Percentiles rank a stretch among this genome's conserved stretches.
Evolutionary conservation across 2,329 filamentous ascomycete genomes (phyloP).

Genomic region (Colletotrichum spinosum): DNA sequence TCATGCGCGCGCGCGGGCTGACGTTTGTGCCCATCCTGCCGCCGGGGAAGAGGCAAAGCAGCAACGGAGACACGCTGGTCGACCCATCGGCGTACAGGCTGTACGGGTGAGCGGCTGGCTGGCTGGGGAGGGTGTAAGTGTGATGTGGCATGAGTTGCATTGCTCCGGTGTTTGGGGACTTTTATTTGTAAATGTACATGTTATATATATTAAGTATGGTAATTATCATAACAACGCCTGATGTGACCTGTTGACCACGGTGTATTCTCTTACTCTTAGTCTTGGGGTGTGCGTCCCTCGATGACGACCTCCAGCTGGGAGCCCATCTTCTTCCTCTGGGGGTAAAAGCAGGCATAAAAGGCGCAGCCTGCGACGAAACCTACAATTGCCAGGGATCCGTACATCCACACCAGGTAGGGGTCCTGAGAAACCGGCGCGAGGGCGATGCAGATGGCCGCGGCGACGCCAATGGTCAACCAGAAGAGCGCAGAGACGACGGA

Average conservation of each 20-base stretch:
- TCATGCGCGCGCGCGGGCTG: not conserved
- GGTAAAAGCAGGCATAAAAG: conserved; percentile 56
- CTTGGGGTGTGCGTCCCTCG: not conserved
- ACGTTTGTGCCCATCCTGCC: conserved; percentile 11
- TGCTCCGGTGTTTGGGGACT: not conserved
- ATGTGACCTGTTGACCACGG: not conserved
- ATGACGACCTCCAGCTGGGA: conserved; percentile 1
- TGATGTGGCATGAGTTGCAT: conserved; percentile 7
- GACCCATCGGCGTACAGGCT: not conserved
- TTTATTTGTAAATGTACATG: not conserved
- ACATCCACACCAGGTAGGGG: conserved; percentile 76
- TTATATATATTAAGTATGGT: conserved; percentile 13
- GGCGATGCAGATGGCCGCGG: conserved; percentile 56
- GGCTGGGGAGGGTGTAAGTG: not conserved
- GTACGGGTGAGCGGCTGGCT: too few species aligned
- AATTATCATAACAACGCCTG: not conserved
- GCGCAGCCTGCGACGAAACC: conserved; percentile 60
- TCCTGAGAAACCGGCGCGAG: conserved; percentile 73
- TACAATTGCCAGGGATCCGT: conserved; percentile 64
- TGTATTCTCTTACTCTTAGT: not conserved
- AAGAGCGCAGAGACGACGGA: conserved; percentile 32
- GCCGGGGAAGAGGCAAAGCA: conserved; percentile 4
- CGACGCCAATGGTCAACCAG: conserved; percentile 67
- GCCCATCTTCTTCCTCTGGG: not conserved
- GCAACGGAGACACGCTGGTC: not conserved